Conservation (phyloP, 2,329 filamentous ascomycete species). For the Cladosporium sp. region DNA sequence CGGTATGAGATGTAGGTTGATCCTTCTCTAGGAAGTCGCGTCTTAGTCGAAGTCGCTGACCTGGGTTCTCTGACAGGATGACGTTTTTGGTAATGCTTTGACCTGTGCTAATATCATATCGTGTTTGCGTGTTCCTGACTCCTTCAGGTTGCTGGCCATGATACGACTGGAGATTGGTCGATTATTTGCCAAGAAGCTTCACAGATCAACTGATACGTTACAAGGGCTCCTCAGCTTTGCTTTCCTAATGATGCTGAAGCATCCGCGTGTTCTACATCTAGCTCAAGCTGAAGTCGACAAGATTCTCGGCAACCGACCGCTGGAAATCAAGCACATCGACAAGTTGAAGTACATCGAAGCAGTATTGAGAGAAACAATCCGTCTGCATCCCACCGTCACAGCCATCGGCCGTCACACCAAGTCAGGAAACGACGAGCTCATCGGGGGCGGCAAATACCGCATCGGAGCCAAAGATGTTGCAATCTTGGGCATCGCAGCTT, state of each 20-base stretch:
- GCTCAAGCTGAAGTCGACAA: slow-evolving; percentile 57
- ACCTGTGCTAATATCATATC: neutral
- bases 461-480: slow-evolving; percentile 38
- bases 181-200: neutral
- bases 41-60: neutral
- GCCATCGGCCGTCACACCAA: slow-evolving; percentile 13
- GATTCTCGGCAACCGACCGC: slow-evolving; percentile 49
- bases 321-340: slow-evolving; percentile 51
- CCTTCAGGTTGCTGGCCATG: slow-evolving; percentile 33
- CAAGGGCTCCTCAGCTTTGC: slow-evolving; percentile 36
- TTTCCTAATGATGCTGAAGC: slow-evolving; percentile 55
- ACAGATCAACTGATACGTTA: neutral
- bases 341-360: slow-evolving; percentile 57
- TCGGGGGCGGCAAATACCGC: slow-evolving; percentile 41
- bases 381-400: slow-evolving; percentile 53
- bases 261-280: slow-evolving; percentile 49
- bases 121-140: neutral
- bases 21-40: too few species aligned
- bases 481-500: slow-evolving; percentile 34
- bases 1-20: slow-evolving; percentile 59
- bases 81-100: slow-evolving; percentile 57
- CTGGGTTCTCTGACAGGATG: slow-evolving; percentile 38
- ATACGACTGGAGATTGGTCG: slow-evolving; percentile 18
- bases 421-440: slow-evolving; percentile 28
- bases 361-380: slow-evolving; percentile 56